Evolutionary conservation across 768 basidiomycete genomes (phyloP).

Genomic region (Xerocomellus amylosporus): DNA sequence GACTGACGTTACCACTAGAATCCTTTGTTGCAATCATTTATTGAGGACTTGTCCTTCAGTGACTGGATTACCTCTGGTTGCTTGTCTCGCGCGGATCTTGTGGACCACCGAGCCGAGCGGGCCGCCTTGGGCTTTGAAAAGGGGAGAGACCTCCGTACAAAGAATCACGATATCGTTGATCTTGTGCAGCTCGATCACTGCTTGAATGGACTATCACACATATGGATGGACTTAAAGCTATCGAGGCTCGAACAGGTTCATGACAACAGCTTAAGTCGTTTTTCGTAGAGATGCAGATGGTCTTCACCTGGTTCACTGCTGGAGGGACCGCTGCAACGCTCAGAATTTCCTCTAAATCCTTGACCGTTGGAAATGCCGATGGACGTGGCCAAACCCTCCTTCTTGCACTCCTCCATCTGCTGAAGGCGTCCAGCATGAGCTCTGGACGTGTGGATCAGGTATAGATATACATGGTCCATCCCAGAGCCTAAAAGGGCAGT

Average conservation of each 20-base stretch:
- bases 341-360: background rate
- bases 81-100: background rate
- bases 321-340: background rate
- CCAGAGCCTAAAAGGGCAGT: background rate
- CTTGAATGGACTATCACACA: constrained; percentile 5
- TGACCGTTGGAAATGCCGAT: constrained; percentile 1
- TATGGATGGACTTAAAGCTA: constrained; percentile 2
- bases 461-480: background rate
- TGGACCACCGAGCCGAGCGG: background rate
- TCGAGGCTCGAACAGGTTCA: background rate
- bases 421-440: background rate
- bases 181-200: background rate
- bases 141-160: constrained; percentile 2
- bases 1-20: constrained; percentile 1
- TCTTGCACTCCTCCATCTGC: constrained; percentile 3
- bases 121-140: background rate
- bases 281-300: background rate
- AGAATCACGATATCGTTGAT: background rate
- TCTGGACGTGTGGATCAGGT: background rate
- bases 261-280: background rate
- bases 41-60: constrained; percentile 2
- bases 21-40: constrained; percentile 1
- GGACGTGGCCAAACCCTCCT: constrained; percentile 2
- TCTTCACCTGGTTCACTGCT: background rate
- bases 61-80: background rate